Base-by-base conservation (phyloP, 768 basidiomycete genomes). In the Astraeus odoratus region DNA sequence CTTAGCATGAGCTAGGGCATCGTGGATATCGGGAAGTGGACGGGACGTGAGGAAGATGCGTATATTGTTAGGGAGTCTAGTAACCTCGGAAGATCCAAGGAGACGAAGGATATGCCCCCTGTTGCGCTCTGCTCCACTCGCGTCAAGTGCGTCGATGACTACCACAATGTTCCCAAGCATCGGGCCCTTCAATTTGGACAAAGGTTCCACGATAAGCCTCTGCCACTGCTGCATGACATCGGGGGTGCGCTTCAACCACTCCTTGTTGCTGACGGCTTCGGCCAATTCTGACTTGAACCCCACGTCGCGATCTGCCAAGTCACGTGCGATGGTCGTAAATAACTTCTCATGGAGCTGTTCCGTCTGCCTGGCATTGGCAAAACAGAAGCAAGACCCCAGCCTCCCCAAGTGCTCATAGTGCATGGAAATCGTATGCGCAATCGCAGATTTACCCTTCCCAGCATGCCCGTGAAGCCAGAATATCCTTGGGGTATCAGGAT, bases 101-200 rank as follows among this genome's bases (percentile, higher is more conserved):
- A 51, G 22, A 22, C 23, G 3, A 25, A 63, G 51, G 33, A 61
- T 44, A 5, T 20, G 25, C 18, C 36, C 27, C 23, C 50, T 44
- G 18, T 29, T 6, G 8, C 12, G 13, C 12, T 34, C n/a, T 15
- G 49, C 41, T 8, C 44, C 47, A 30, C 51, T 53, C 33, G 49
- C 54, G 30, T 57, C 54, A 10, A 59, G 26, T 12, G 47, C 61
- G 23, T 64, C 62, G 25, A 61, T 57, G 26, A 63, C 44, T 18
- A 60, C 47, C n/a, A 59, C 33, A n/a, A 62, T 47, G 23, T 57
- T 62, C 15, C 52, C 53, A 38, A 50, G 22, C 13, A 10, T 18
- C 2, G 24, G 19, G 24, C 48, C 42, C 4, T 37, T 44, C 9
- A 49, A 15, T 13, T 44, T 44, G 9, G 23, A 9, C 3, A 47